Percentiles rank a stretch among this genome's conserved stretches.
Evolutionary conservation across 169 alveolate genomes (phyloP).

Genomic region (Cryptosporidium bovis): DNA sequence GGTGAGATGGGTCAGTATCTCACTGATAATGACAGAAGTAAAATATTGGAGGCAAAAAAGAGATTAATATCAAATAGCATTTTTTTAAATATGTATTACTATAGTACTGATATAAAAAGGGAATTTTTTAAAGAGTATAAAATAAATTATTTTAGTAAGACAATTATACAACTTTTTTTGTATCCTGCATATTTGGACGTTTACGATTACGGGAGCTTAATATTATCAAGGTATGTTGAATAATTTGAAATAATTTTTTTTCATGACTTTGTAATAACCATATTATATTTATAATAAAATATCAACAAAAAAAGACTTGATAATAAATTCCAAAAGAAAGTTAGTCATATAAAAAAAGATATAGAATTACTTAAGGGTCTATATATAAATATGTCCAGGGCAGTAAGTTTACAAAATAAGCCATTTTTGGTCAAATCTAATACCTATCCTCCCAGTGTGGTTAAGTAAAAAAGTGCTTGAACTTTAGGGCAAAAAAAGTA

Average conservation of each 20-base stretch:
- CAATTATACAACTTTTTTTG: constrained; percentile 11
- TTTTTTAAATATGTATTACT: neutral
- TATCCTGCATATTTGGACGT: constrained; percentile 47
- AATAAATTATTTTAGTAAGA: neutral
- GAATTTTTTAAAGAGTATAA: too few species aligned
- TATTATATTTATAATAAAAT: neutral
- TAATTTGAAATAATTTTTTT: neutral
- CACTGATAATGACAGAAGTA: constrained; percentile 6
- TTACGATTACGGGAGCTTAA: constrained; percentile 18
- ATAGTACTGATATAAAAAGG: neutral
- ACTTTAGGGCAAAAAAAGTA: too few species aligned
- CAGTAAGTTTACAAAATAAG: constrained; percentile 9
- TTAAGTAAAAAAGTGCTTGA: neutral
- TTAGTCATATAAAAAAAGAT: constrained; percentile 10
- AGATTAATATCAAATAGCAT: constrained; percentile 19
- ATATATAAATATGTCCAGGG: constrained; percentile 1
- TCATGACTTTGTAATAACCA: neutral
- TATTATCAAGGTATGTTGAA: constrained; percentile 41
- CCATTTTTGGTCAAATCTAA: neutral
- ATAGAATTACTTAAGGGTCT: neutral
- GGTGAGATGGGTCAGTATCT: neutral
- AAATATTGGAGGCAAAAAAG: constrained; percentile 9
- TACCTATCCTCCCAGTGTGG: neutral
- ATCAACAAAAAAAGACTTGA: constrained; percentile 4
- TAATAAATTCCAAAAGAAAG: constrained; percentile 17